These are phyloP conservation scores for Cordyceps cicadae DNA, from an alignment of 2,329 filamentous ascomycete species.

Conservation along the genomic window DNA sequence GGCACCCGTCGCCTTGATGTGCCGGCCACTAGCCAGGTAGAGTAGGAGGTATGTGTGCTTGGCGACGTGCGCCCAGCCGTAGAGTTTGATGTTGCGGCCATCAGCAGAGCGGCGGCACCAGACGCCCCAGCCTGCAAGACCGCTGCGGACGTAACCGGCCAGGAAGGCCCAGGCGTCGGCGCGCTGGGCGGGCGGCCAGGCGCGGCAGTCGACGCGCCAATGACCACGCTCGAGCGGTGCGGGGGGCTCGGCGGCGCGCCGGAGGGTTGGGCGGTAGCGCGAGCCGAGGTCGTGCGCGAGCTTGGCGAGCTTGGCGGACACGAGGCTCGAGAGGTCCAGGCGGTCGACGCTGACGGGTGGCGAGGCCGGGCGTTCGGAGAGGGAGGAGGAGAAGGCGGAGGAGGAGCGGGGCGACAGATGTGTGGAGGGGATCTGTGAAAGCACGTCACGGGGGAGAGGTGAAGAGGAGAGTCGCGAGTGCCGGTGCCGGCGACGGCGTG, in stretches of 20 bases:
- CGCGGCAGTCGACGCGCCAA: conserved; percentile 57
- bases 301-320: conserved; percentile 49
- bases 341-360: conserved; percentile 40
- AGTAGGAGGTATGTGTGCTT: conserved; percentile 68
- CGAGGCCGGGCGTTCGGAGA: conserved; percentile 46
- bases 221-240: conserved; percentile 64
- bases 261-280: conserved; percentile 41
- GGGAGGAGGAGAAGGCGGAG: conserved; percentile 13
- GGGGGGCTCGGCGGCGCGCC: conserved; percentile 18
- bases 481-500: background rate
- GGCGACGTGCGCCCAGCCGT: conserved; percentile 69
- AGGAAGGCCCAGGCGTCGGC: conserved; percentile 55
- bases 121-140: conserved; percentile 59
- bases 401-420: background rate
- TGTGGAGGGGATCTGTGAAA: conserved; percentile 13
- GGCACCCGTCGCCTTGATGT: conserved; percentile 47
- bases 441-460: conserved; percentile 12
- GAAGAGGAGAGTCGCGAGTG: background rate
- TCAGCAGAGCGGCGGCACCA: conserved; percentile 42
- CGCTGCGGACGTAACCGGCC: conserved; percentile 48
- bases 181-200: conserved; percentile 43
- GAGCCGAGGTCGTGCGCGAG: conserved; percentile 41
- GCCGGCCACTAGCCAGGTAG: conserved; percentile 61
- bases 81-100: conserved; percentile 48
- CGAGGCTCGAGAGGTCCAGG: conserved; percentile 40